Evolutionary conservation across 176 grass and related monocot species (phyloP), one percentile per base, ranked within the genome.

Genomic region (Oryza coarctata): DNA sequence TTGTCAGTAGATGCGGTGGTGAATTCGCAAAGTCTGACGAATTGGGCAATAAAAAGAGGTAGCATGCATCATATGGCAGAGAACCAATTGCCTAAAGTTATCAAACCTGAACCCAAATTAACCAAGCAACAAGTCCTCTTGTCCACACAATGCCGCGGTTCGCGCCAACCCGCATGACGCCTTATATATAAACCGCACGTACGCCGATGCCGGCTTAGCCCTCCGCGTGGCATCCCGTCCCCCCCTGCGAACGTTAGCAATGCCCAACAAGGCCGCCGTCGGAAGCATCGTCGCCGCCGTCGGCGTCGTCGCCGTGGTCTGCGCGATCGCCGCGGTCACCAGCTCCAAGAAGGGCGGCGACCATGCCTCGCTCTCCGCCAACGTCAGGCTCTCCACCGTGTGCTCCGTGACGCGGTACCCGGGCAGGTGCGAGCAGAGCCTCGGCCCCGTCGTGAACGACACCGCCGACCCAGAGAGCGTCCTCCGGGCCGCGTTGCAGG

Each of bases 341-440:
- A 70, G 70, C 29, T 47, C 80, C 47, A 76, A 78, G 68, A 83
- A 87, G 8, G 75, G 3, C 0, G 76, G 23, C 26, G 33, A n/a
- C 26, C 12, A 6, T 9, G 65, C 10, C 8, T 13, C 22, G 23
- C 74, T 92, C 38, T 65, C 85, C 22, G 76, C 74, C 76, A 61
- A 55, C 82, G 31, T 89, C 4, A 89, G 84, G 68, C 77, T 91
- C 17, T 73, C 86, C 2, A 52, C 89, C n/a, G n/a, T 95, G 27
- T 98, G 95, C 89, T 69, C 75, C 12, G 31, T 79, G 25, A 98
- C 95, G 26, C 68, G 84, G 71, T 98, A 93, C 88, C 93, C 83
- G 9, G 76, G 70, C 1, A 83, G 88, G 45, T 98, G 95, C 87
- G 86, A 93, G 83, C 68, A 68, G 29, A 91, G 90, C 63, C 82